Conservation (phyloP, 371 early-diverging fungal species). For the Mucor lusitanicus region DNA sequence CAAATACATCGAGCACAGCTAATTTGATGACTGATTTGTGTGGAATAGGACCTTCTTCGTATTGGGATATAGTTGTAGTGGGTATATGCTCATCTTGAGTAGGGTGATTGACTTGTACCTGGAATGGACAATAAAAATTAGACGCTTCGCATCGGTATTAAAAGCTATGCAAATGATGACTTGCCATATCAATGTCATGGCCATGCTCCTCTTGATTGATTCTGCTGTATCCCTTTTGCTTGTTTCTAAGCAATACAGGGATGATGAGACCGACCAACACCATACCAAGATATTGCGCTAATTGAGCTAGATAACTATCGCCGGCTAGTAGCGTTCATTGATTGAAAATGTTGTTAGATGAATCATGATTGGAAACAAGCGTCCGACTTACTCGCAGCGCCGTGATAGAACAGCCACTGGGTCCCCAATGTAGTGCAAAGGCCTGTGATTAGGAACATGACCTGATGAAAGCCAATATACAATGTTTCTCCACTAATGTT, state of each 20-base stretch:
- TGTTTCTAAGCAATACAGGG: conserved; percentile 34
- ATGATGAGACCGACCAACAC: conserved; percentile 61
- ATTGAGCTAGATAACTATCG: conserved; percentile 55
- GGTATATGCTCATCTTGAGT: background rate
- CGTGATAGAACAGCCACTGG: conserved; percentile 70
- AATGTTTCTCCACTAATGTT: conserved; percentile 12
- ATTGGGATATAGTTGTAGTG: background rate
- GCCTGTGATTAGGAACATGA: conserved; percentile 58
- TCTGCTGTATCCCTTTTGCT: conserved; percentile 12
- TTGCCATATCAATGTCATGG: conserved; percentile 2
- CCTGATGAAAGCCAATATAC: conserved; percentile 51
- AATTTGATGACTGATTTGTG: conserved; percentile 57
- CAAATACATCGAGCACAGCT: conserved; percentile 66
- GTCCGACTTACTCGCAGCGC: conserved; percentile 61
- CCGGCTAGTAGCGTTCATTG: conserved; percentile 38
- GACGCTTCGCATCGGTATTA: background rate
- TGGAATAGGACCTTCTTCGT: conserved; percentile 36
- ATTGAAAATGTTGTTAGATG: conserved; percentile 1
- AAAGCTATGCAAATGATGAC: background rate
- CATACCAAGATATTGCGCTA: conserved; percentile 61
- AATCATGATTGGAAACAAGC: background rate
- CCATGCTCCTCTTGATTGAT: conserved; percentile 15
- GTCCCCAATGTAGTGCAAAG: conserved; percentile 59
- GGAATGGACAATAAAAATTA: conserved; percentile 1
- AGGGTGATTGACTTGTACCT: conserved; percentile 11